phyloP scores from a whole-genome alignment of 1,284 basidiomycete genomes.

The Cryptococcus sp. region DNA sequence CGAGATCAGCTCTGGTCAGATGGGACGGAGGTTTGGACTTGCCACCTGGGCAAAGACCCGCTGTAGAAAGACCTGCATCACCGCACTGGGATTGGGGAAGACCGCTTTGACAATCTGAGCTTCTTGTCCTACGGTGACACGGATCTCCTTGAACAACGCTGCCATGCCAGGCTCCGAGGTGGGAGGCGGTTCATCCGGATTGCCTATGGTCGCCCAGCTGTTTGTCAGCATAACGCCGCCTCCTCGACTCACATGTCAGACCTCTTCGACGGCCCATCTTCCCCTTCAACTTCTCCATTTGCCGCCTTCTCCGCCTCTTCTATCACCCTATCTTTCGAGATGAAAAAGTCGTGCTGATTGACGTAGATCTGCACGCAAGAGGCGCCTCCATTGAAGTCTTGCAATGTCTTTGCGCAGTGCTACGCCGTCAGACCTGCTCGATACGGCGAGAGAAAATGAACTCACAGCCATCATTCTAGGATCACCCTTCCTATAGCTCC shows the following conservation, averaged over 20 bases:
- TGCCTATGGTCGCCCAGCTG: constrained; percentile 75
- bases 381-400: constrained; percentile 96
- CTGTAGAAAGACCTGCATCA: constrained; percentile 98
- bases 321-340: constrained; percentile 63
- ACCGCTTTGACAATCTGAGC: constrained; percentile 98
- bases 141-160: constrained; percentile 80
- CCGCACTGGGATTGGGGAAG: constrained; percentile 93
- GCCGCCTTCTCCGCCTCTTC: constrained; percentile 46
- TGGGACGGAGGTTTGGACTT: constrained; percentile 31
- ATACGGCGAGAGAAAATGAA: constrained; percentile 12
- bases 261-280: constrained; percentile 1
- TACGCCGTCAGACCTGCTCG: constrained; percentile 35
- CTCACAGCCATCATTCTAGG: constrained; percentile 98
- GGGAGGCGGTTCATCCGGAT: constrained; percentile 74
- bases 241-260: constrained; percentile 55
- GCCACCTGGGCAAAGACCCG: constrained; percentile 97
- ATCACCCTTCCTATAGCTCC: constrained; percentile 90
- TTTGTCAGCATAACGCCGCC: neutral
- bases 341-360: constrained; percentile 99
- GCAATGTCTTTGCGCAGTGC: constrained; percentile 94
- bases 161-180: constrained; percentile 72
- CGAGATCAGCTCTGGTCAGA: neutral
- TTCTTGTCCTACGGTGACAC: constrained; percentile 87
- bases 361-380: constrained; percentile 98
- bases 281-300: constrained; percentile 47